Percentiles rank a stretch among this genome's conserved stretches.
These are phyloP conservation scores for Starmerella powellii DNA, from an alignment of 805 yeast genomes.

Conservation along the genomic window DNA sequence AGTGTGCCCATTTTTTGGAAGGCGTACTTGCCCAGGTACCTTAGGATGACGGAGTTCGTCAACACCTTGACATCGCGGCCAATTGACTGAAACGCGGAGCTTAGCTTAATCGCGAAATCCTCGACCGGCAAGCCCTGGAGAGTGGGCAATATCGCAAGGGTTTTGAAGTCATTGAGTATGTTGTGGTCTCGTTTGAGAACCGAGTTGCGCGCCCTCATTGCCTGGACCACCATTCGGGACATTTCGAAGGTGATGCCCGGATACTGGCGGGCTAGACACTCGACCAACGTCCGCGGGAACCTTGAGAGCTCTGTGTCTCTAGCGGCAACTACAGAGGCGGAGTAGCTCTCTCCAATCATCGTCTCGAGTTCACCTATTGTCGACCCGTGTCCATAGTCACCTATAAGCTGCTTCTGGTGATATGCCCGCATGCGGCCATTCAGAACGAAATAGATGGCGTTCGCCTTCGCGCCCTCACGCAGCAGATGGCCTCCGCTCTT, in stretches of 20 bases:
- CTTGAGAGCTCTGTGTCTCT: constrained; percentile 90
- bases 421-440: constrained; percentile 19
- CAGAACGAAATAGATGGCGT: constrained; percentile 38
- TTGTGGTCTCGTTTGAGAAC: not conserved
- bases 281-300: constrained; percentile 82
- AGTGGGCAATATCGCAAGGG: constrained; percentile 74
- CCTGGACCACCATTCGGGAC: constrained; percentile 66
- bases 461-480: constrained; percentile 74
- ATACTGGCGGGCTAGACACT: constrained; percentile 65
- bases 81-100: constrained; percentile 56
- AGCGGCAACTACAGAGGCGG: constrained; percentile 61
- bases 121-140: constrained; percentile 71
- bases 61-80: constrained; percentile 64
- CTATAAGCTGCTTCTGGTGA: constrained; percentile 32
- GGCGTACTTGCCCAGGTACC: constrained; percentile 80
- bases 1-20: constrained; percentile 78
- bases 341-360: constrained; percentile 54
- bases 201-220: constrained; percentile 14
- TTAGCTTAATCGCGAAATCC: constrained; percentile 67
- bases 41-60: constrained; percentile 70
- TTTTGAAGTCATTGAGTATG: constrained; percentile 46
- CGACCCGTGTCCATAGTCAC: constrained; percentile 88
- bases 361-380: constrained; percentile 94
- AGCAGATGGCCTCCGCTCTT: constrained; percentile 76
- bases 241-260: constrained; percentile 88